phyloP scores from a whole-genome alignment of 768 basidiomycete species.

The Xerocomus spinulosus region DNA sequence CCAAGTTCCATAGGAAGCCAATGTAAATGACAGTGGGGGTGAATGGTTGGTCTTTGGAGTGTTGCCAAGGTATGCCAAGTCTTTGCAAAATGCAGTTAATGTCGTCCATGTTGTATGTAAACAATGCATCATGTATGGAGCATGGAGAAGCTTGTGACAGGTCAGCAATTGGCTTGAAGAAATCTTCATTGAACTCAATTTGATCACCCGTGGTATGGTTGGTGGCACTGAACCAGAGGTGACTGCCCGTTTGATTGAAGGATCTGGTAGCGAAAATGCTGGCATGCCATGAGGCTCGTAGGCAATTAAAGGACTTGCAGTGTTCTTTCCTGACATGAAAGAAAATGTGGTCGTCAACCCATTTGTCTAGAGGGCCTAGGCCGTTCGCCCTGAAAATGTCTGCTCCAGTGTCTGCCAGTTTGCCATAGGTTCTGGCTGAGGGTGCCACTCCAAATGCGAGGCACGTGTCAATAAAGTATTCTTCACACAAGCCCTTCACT shows the following conservation, averaged over 20 bases:
- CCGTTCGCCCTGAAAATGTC: not conserved
- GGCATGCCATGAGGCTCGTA: too few relatives aligned
- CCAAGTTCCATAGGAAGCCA: not conserved
- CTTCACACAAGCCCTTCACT: not conserved
- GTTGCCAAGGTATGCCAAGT: not conserved
- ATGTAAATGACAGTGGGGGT: not conserved
- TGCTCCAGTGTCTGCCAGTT: not conserved
- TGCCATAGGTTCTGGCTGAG: not conserved
- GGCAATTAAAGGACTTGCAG: too few relatives aligned
- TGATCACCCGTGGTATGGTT: not conserved
- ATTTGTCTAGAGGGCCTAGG: too few relatives aligned
- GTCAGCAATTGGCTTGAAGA: not conserved
- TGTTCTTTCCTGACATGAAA: not conserved
- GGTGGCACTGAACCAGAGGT: too few relatives aligned
- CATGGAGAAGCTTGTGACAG: not conserved
- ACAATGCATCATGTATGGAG: not conserved
- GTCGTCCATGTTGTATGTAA: not conserved
- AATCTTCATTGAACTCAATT: not conserved
- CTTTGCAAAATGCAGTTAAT: not conserved
- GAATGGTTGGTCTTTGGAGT: not conserved
- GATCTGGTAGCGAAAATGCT: too few relatives aligned
- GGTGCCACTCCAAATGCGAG: not conserved
- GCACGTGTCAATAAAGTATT: not conserved
- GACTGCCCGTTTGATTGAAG: too few relatives aligned
- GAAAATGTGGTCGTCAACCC: not conserved